Conservation (phyloP, 2,329 filamentous ascomycete genomes). For the Plenodomus lindquistii region DNA sequence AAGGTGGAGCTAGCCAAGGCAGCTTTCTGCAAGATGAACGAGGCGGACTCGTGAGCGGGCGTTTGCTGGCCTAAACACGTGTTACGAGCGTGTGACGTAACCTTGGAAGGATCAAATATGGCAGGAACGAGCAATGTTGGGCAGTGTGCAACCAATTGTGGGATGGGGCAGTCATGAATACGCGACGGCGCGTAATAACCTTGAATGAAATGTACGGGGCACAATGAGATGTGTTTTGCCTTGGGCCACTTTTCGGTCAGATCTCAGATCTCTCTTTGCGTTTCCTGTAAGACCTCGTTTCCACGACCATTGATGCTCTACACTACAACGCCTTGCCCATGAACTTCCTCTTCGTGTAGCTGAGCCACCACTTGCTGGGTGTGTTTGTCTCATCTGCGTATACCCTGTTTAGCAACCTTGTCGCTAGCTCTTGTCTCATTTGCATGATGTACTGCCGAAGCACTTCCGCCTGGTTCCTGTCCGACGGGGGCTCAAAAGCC, state of each 20-base stretch:
- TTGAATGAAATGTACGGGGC: too few species aligned
- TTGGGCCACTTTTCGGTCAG: background rate
- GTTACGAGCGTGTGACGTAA: constrained; percentile 2
- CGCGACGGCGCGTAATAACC: background rate
- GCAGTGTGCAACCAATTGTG: background rate
- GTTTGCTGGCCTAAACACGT: constrained; percentile 6
- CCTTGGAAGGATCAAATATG: background rate
- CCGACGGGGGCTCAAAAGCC: constrained; percentile 87
- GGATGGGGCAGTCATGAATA: background rate
- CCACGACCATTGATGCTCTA: background rate
- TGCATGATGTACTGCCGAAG: constrained; percentile 89
- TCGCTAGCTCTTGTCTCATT: constrained; percentile 88
- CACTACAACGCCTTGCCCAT: constrained; percentile 76
- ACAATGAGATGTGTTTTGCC: background rate
- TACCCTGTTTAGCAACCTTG: constrained; percentile 79
- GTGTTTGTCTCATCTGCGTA: constrained; percentile 72
- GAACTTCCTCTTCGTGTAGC: constrained; percentile 98
- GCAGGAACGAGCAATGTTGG: background rate
- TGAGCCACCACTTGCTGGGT: constrained; percentile 90
- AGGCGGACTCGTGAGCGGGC: constrained; percentile 3
- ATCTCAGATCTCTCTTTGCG: background rate
- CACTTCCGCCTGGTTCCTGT: constrained; percentile 86
- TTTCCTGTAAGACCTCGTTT: background rate
- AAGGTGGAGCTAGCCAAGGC: background rate
- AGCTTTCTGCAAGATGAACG: background rate